These are phyloP conservation scores for Arxiozyma telluris DNA, from an alignment of 1,139 yeast genomes.

Conservation along the genomic window DNA sequence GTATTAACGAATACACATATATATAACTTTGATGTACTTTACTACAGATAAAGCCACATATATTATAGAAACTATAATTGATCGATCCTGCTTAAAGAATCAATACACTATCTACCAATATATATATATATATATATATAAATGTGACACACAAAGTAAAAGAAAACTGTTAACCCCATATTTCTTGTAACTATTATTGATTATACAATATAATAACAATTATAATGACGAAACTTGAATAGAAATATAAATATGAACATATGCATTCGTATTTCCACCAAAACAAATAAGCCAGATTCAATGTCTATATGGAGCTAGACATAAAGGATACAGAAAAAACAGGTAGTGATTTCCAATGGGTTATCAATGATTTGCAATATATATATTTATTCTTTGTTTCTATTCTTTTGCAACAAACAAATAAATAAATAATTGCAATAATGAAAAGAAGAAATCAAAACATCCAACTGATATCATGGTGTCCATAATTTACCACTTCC, in stretches of 20 bases:
- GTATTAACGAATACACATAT: too few species aligned
- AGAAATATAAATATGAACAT: too few species aligned
- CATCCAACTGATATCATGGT: constrained; percentile 11
- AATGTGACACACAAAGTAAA: background rate
- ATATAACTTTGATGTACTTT: background rate
- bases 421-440: background rate
- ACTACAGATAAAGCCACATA: too few species aligned
- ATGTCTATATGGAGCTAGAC: background rate
- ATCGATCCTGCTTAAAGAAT: too few species aligned
- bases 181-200: too few species aligned
- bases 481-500: constrained; percentile 28
- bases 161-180: background rate
- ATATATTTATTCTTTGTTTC: background rate
- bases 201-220: background rate
- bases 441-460: background rate
- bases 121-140: too few species aligned
- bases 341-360: background rate
- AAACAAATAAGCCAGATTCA: background rate
- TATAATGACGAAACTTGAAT: background rate
- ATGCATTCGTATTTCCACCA: background rate
- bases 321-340: background rate
- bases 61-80: background rate
- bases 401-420: background rate
- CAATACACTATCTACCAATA: background rate
- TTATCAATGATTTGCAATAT: background rate